Evolutionary conservation across 1,284 basidiomycete species (phyloP).

Genomic region (Chalciporus sp.): DNA sequence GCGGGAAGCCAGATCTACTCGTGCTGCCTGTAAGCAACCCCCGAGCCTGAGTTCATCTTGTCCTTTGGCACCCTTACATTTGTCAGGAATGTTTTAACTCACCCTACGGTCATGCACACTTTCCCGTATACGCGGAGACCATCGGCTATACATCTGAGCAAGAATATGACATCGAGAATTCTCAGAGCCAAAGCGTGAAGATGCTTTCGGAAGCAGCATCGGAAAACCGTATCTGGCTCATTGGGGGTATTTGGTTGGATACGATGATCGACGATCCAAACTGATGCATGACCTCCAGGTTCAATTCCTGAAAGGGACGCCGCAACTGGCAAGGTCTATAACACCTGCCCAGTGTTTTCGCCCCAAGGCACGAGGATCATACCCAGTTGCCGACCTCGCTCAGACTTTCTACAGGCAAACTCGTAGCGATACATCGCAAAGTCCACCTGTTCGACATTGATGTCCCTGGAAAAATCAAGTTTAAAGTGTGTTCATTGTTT

Average conservation of each 20-base stretch:
- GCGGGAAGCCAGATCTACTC: conserved; percentile 73
- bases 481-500: conserved; percentile 72
- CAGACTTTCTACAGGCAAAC: conserved; percentile 55
- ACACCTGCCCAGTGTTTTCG: conserved; percentile 90
- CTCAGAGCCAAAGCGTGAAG: conserved; percentile 77
- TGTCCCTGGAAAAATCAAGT: conserved; percentile 94
- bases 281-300: conserved; percentile 46
- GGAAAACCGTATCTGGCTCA: conserved; percentile 82
- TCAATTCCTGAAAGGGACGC: conserved; percentile 86
- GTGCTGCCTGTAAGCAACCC: conserved; percentile 76
- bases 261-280: background rate
- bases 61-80: background rate
- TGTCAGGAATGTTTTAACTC: conserved; percentile 96
- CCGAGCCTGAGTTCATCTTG: background rate
- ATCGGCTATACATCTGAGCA: conserved; percentile 64
- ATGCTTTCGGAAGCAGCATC: conserved; percentile 85
- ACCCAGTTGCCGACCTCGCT: conserved; percentile 1
- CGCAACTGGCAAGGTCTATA: conserved; percentile 76
- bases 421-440: conserved; percentile 91
- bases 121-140: conserved; percentile 83
- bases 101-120: conserved; percentile 88
- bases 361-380: conserved; percentile 63
- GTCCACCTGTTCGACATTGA: conserved; percentile 98
- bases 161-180: conserved; percentile 58
- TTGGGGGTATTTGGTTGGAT: conserved; percentile 71